Conservation (phyloP, 2,329 filamentous ascomycete species). For the Trichoderma sp. region DNA sequence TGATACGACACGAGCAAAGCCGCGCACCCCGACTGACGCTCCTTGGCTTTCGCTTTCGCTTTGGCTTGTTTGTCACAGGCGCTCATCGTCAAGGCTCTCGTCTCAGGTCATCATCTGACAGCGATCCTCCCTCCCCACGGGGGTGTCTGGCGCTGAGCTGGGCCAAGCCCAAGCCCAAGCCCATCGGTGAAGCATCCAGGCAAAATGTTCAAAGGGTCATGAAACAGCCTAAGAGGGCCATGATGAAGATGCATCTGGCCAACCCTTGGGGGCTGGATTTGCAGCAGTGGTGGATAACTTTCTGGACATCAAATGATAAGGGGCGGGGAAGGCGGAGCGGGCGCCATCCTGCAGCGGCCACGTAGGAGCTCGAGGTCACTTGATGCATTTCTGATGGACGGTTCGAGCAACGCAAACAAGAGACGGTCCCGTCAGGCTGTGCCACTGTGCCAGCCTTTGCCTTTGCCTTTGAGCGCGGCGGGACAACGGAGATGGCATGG, state of each 20-base stretch:
- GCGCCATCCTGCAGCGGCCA: conserved; percentile 24
- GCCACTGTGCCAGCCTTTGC: background rate
- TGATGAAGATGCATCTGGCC: background rate
- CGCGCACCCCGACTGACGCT: background rate
- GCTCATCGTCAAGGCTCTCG: background rate
- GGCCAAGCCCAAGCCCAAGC: background rate
- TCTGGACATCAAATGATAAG: background rate
- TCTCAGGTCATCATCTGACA: conserved; percentile 17
- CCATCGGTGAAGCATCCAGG: conserved; percentile 14
- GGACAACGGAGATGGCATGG: background rate
- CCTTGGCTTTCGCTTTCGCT: background rate
- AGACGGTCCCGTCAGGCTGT: background rate
- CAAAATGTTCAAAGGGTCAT: background rate
- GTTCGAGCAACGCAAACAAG: conserved; percentile 8
- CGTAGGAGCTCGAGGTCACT: conserved; percentile 25
- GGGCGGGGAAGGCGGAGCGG: conserved; percentile 20
- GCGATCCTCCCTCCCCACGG: background rate
- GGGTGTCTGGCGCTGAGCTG: background rate
- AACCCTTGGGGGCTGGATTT: conserved; percentile 16
- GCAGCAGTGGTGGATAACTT: background rate
- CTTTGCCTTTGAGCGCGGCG: background rate
- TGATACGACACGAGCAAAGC: background rate
- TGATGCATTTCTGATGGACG: conserved; percentile 5
- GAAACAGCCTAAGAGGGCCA: conserved; percentile 15
- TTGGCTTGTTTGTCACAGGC: background rate